Evolutionary conservation across 2,329 filamentous ascomycete genomes (phyloP), one percentile per base, ranked within the genome.

Genomic region (Lecanicillium sp.): DNA sequence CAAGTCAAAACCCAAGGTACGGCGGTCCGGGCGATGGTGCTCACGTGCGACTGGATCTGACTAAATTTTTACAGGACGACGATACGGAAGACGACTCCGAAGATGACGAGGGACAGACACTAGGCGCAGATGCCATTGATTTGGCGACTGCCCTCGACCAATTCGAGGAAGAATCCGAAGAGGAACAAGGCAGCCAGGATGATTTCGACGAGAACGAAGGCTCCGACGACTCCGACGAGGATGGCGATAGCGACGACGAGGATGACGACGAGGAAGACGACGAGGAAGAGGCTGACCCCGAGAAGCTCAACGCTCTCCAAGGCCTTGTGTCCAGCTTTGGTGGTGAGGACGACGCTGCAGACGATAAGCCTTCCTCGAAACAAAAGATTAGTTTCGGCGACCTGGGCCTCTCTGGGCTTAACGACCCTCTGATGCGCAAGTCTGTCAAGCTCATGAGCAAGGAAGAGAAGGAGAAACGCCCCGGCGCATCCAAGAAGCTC

Each of bases 331-430:
- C 79, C 17, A 79, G 80, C 32, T 84, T 90, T 51, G 74, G 74
- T 9, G 81, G 84, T 43, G 77, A 74, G 43, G 74, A 78, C 1
- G 79, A 86, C 24, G 65, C 70, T 1, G 62, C 67, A 44, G 58
- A 52, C 40, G 56, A 62, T 54, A 67, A 56, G 49, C 56, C 52
- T 73, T 77, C 58, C 48, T 71, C 72, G 6, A 80, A 81, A 51
- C 71, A 78, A 48, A 87, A 90, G 62, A 77, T 94, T 51, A 84
- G 82, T 29, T 71, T 94, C 15, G 79, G 83, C 51, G 89, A 94
- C 62, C 74, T 95, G 10, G 79, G 77, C 10, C 70, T 94, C 40
- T 74, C 83, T 20, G 81, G 83, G 11, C 74, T 89, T 40, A 83
- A 81, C 51, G 87, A 94, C 60, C 80, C 84, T 2, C 75, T 81